phyloP scores from a whole-genome alignment of 306 rosid genomes.

The Sicyos baderoa region DNA sequence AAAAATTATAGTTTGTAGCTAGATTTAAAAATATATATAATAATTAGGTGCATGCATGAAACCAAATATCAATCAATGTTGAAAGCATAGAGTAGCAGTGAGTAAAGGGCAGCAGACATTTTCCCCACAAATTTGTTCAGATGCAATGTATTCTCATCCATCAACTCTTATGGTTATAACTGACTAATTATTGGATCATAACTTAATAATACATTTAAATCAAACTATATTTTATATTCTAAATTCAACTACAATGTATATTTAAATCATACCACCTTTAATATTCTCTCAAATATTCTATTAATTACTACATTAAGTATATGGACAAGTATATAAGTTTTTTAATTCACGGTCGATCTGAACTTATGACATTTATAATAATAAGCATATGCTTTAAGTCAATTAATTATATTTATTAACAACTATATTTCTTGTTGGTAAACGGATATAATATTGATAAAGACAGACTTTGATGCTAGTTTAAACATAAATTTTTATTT shows the following conservation, averaged over 20 bases:
- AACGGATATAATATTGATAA: no score
- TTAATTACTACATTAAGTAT: neutral
- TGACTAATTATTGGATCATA: conserved; percentile 6
- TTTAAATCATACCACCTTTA: neutral
- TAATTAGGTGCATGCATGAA: conserved; percentile 12
- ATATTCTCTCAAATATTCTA: neutral
- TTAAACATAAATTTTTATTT: no score
- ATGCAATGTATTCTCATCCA: conserved; percentile 14
- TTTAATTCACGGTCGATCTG: no score
- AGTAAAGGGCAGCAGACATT: neutral
- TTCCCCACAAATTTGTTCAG: neutral
- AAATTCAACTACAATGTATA: neutral
- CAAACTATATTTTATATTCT: conserved; percentile 1
- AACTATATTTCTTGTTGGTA: no score
- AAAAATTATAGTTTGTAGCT: neutral
- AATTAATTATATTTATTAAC: neutral
- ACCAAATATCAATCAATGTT: conserved; percentile 8
- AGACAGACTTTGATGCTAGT: no score
- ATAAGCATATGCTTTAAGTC: neutral
- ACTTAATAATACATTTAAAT: neutral
- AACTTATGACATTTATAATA: neutral
- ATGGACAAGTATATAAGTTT: neutral
- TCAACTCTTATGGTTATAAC: conserved; percentile 16
- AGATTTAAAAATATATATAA: neutral
- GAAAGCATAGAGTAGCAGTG: neutral